Evolutionary conservation across 257 asterid genomes (phyloP).

Genomic region (Solanum raphanifolium): DNA sequence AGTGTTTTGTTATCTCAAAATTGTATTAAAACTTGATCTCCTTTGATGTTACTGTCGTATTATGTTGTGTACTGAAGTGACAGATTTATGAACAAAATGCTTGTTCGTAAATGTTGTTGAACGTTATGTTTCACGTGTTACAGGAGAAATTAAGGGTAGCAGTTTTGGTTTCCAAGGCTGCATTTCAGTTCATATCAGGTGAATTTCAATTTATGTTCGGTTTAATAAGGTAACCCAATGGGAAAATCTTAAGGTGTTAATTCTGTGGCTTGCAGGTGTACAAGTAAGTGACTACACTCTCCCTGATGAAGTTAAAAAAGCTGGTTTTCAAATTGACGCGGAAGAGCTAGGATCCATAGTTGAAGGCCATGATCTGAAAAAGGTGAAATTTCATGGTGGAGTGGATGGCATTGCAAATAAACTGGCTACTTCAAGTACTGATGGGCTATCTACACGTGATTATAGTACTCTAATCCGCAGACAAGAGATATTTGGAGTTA

Average conservation of each 20-base stretch:
- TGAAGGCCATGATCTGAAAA: slow-evolving; percentile 61
- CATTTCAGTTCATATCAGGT: slow-evolving; percentile 73
- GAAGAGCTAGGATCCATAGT: slow-evolving; percentile 74
- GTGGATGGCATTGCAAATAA: slow-evolving; percentile 42
- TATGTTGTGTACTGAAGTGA: not conserved
- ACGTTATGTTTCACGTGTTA: not conserved
- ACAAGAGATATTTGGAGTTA: slow-evolving; percentile 52
- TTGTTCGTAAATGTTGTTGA: not conserved
- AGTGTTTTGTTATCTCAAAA: not conserved
- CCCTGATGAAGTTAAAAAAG: slow-evolving; percentile 56
- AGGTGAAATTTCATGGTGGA: slow-evolving; percentile 63
- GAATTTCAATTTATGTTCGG: not conserved
- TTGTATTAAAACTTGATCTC: not conserved
- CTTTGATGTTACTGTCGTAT: not conserved
- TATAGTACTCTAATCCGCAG: slow-evolving; percentile 34
- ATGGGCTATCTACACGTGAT: slow-evolving; percentile 41
- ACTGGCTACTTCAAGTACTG: slow-evolving; percentile 40
- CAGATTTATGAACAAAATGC: not conserved
- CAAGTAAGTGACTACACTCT: slow-evolving; percentile 45
- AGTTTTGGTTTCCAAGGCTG: slow-evolving; percentile 85
- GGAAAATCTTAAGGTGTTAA: not conserved
- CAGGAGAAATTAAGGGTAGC: slow-evolving; percentile 83
- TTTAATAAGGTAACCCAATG: not conserved
- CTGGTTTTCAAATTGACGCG: slow-evolving; percentile 67
- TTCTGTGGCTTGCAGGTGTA: slow-evolving; percentile 31